Base-by-base conservation (phyloP, 257 asterid genomes). In the Phtheirospermum japonicum region DNA sequence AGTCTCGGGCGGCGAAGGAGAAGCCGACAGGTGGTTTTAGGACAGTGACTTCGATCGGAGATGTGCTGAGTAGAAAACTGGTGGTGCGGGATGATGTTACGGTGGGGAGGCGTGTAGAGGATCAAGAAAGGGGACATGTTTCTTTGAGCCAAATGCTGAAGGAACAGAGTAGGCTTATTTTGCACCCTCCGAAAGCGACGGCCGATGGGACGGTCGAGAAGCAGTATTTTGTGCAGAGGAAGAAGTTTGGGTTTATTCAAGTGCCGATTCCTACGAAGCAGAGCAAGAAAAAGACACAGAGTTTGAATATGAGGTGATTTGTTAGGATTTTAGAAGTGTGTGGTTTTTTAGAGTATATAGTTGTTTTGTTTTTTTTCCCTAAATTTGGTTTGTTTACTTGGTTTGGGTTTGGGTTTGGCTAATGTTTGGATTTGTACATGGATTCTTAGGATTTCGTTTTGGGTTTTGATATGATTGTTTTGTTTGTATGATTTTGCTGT, bases 161-260 rank as follows among this genome's bases (percentile, higher is more conserved):
- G 54, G 54, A 48, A 11, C 54, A 48, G 54, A 48, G 54, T 48
- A 16, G 54, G 54, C 26, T 14, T 14, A 48, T 48, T 8, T 3
- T 48, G 54, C 54, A 48, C 14, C 26, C 20, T 79, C 92, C 54
- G 66, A 19, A 79, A 37, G 54, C 71, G 8, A 31, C 23, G 31
- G 74, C 65, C 5, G 89, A 80, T 12, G 80, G 74, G 67, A 71
- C 40, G 42, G 54, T 77, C 26, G 85, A 79, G 16, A 86, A 82
- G 10, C 19, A 17, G 37, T 80, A 67, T 66, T 75, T 77, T 68
- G 83, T 13, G 49, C 49, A 42, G 49, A 42, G 79, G 87, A 91
- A 88, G 90, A 91, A 80, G 70, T 91, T 91, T 58, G 96, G 98
- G 43, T 91, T 91, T 65, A 91, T 91, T 59, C 96, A 82, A 69